Conservation (phyloP, 192 early-diverging fungal genomes). For the Borealophlyctis nickersoniae region DNA sequence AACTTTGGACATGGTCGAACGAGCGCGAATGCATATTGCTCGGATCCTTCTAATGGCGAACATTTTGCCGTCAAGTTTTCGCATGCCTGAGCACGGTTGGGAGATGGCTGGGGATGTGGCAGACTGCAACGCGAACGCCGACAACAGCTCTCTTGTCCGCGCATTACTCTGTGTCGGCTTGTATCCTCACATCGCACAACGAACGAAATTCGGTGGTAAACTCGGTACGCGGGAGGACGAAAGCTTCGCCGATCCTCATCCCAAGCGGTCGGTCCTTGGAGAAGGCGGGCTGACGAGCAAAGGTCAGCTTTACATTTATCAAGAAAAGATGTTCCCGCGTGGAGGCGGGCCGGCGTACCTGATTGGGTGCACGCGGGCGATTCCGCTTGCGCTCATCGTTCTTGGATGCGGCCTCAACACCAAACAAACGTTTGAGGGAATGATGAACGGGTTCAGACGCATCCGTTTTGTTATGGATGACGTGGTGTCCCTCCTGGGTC, state of each 20-base stretch:
- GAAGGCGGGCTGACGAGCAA: not conserved
- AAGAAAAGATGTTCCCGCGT: not conserved
- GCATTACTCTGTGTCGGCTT: not conserved
- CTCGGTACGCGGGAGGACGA: not conserved
- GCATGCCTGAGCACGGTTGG: not conserved
- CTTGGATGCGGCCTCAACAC: not conserved
- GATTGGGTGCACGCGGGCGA: not conserved
- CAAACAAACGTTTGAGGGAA: too few species aligned
- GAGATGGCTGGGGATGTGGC: not conserved
- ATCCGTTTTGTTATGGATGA: too few species aligned
- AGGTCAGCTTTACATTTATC: not conserved
- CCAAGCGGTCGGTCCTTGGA: not conserved
- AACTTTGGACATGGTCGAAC: not conserved
- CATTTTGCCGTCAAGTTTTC: not conserved
- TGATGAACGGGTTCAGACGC: too few species aligned
- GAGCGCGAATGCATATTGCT: not conserved
- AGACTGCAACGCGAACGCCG: not conserved
- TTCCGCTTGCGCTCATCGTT: not conserved
- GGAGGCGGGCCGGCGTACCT: not conserved
- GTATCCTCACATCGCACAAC: not conserved
- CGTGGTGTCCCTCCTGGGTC: too few species aligned
- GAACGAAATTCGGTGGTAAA: not conserved
- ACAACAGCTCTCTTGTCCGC: not conserved
- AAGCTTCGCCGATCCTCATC: not conserved
- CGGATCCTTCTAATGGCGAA: not conserved